phyloP scores from a whole-genome alignment of 2,329 filamentous ascomycete genomes.

The Tolypocladium guangdongense region DNA sequence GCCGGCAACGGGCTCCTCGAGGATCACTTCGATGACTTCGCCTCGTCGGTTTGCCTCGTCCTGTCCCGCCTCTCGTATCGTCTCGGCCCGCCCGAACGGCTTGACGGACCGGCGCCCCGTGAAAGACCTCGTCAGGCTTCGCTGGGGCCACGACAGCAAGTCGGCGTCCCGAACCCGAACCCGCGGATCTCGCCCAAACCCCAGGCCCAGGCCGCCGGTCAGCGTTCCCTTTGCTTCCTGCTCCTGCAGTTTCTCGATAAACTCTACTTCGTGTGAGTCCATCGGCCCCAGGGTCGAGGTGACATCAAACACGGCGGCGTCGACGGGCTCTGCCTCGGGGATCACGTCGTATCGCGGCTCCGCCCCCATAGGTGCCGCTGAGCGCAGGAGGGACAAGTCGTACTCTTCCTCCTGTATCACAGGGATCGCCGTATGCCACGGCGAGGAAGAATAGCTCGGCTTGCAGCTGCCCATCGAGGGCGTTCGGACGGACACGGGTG shows the following conservation, averaged over 20 bases:
- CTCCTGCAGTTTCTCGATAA: slow-evolving; percentile 33
- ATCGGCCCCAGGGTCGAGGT: slow-evolving; percentile 34
- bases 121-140: slow-evolving; percentile 29
- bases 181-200: slow-evolving; percentile 35
- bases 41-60: slow-evolving; percentile 49
- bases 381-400: slow-evolving; percentile 29
- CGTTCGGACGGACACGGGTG: slow-evolving; percentile 11
- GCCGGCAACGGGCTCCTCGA: slow-evolving; percentile 27
- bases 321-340: slow-evolving; percentile 14
- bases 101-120: slow-evolving; percentile 20
- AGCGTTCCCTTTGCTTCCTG: slow-evolving; percentile 44
- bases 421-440: slow-evolving; percentile 16
- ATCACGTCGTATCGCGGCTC: slow-evolving; percentile 20
- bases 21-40: slow-evolving; percentile 47
- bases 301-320: slow-evolving; percentile 31
- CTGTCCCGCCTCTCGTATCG: slow-evolving; percentile 41
- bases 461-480: slow-evolving; percentile 14
- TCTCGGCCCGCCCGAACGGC: slow-evolving; percentile 21
- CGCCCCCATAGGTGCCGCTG: slow-evolving; percentile 29
- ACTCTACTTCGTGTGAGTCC: slow-evolving; percentile 31
- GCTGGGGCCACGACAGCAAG: slow-evolving; percentile 30
- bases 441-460: slow-evolving; percentile 13
- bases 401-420: slow-evolving; percentile 26
- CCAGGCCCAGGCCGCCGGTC: slow-evolving; percentile 47
- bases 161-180: slow-evolving; percentile 40